Percentiles rank a stretch among this genome's conserved stretches.
These are phyloP conservation scores for Raphanus raphanistrum DNA, from an alignment of 345 rosid genomes.

Conservation along the genomic window DNA sequence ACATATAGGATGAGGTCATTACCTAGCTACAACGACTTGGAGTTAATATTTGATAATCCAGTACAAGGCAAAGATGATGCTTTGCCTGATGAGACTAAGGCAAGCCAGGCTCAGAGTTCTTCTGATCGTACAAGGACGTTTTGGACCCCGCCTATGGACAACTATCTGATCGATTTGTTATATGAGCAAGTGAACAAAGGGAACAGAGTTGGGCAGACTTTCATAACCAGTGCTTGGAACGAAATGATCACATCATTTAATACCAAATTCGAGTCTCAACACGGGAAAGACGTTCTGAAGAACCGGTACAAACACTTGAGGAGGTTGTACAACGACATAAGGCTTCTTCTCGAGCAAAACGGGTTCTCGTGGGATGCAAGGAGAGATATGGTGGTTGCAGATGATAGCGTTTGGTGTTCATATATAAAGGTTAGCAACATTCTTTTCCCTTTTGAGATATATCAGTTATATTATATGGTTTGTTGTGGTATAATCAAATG, in stretches of 20 bases:
- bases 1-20: constrained; percentile 66
- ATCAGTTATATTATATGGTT: not conserved
- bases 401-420: constrained; percentile 68
- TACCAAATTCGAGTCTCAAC: constrained; percentile 56
- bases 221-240: constrained; percentile 75
- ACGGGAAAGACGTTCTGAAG: constrained; percentile 77
- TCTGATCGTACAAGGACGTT: constrained; percentile 75
- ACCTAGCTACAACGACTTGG: constrained; percentile 69
- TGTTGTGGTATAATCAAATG: constrained; percentile 15
- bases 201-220: constrained; percentile 80
- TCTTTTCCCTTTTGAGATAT: constrained; percentile 13
- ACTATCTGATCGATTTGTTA: constrained; percentile 68
- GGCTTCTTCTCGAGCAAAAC: constrained; percentile 58
- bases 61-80: constrained; percentile 46
- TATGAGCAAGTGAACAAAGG: constrained; percentile 72
- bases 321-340: constrained; percentile 71
- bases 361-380: constrained; percentile 84
- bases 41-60: constrained; percentile 51
- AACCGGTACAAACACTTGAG: constrained; percentile 82
- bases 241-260: constrained; percentile 66
- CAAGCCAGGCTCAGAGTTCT: constrained; percentile 33
- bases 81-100: constrained; percentile 49
- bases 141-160: constrained; percentile 95
- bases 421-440: constrained; percentile 56
- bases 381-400: constrained; percentile 76